Conservation (phyloP, 306 rosid species). For the Cicer bijugum region DNA sequence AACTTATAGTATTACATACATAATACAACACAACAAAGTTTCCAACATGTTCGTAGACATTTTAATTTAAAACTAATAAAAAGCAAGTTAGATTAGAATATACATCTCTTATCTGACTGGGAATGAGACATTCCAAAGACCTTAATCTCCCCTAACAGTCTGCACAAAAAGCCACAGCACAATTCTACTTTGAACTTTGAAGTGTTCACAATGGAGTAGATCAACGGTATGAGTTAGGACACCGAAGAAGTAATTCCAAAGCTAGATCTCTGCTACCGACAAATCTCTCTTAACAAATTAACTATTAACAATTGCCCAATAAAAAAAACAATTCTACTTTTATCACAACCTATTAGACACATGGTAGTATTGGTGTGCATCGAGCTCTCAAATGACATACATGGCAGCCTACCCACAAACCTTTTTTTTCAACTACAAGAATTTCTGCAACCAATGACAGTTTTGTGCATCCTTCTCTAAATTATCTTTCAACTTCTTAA, state of each 20-base stretch:
- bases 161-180: slow-evolving; percentile 28
- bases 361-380: slow-evolving; percentile 35
- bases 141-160: slow-evolving; percentile 3
- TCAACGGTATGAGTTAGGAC: neutral
- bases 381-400: slow-evolving; percentile 43
- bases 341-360: slow-evolving; percentile 36
- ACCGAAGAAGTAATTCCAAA: neutral
- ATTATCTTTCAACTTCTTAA: slow-evolving; percentile 64
- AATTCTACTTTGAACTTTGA: slow-evolving; percentile 1
- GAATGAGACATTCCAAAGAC: slow-evolving; percentile 27
- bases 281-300: neutral
- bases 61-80: slow-evolving; percentile 11
- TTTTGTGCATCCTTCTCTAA: slow-evolving; percentile 75
- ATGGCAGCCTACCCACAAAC: slow-evolving; percentile 28
- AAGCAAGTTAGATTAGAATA: slow-evolving; percentile 36
- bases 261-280: neutral
- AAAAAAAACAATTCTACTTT: neutral
- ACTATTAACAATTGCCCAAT: neutral
- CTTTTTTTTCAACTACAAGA: slow-evolving; percentile 51
- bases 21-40: slow-evolving; percentile 17
- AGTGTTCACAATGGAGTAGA: neutral
- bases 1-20: too few relatives aligned
- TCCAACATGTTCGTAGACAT: neutral
- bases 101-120: slow-evolving; percentile 22
- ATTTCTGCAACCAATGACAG: slow-evolving; percentile 76